phyloP scores from a whole-genome alignment of 2,329 filamentous ascomycete genomes.

The Ophiostoma triangulosporum region DNA sequence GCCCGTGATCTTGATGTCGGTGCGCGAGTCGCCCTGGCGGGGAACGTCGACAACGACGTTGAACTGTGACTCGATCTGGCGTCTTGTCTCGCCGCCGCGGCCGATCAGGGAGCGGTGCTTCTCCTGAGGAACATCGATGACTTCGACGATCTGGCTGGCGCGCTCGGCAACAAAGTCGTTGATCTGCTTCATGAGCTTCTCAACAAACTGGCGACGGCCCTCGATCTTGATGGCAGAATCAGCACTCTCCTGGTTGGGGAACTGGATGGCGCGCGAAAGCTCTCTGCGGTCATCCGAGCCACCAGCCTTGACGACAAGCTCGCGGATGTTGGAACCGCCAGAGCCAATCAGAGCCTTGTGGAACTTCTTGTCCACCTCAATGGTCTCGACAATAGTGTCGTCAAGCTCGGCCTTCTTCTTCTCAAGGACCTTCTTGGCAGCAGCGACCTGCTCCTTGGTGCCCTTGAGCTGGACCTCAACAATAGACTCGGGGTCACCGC shows the following conservation, averaged over 20 bases:
- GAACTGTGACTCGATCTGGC: slow-evolving; percentile 74
- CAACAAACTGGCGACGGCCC: slow-evolving; percentile 69
- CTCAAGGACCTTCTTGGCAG: slow-evolving; percentile 80
- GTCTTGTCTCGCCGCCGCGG: slow-evolving; percentile 76
- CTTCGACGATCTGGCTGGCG: slow-evolving; percentile 67
- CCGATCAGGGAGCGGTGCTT: slow-evolving; percentile 90
- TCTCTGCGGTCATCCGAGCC: slow-evolving; percentile 77
- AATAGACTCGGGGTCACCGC: slow-evolving; percentile 54
- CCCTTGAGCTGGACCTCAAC: slow-evolving; percentile 89
- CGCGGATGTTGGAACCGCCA: slow-evolving; percentile 75
- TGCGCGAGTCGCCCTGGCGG: slow-evolving; percentile 71
- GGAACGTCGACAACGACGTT: slow-evolving; percentile 81
- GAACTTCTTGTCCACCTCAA: slow-evolving; percentile 90
- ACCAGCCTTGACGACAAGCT: slow-evolving; percentile 76
- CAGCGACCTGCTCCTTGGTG: slow-evolving; percentile 78
- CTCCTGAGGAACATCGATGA: slow-evolving; percentile 69
- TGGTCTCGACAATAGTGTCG: slow-evolving; percentile 68
- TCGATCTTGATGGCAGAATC: slow-evolving; percentile 79
- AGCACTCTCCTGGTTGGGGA: slow-evolving; percentile 76
- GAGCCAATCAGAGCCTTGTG: slow-evolving; percentile 82
- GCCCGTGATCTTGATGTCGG: slow-evolving; percentile 75
- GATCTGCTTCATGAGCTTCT: slow-evolving; percentile 77
- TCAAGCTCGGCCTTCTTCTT: slow-evolving; percentile 81
- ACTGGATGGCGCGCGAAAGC: slow-evolving; percentile 81
- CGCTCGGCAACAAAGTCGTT: slow-evolving; percentile 69